phyloP scores from a whole-genome alignment of 305 asterid species.

The Fraxinus angustifolia region DNA sequence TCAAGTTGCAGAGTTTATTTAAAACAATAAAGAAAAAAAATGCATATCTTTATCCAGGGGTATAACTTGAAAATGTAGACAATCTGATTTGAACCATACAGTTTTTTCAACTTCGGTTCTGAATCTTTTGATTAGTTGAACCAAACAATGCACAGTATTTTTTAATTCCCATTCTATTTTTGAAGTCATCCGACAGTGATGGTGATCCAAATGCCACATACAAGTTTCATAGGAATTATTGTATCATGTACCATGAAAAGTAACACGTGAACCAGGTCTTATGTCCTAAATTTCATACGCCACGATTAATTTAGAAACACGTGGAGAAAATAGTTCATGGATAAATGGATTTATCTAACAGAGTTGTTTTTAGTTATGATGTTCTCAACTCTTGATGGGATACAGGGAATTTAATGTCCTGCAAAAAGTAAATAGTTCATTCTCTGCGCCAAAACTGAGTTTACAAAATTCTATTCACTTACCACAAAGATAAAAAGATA shows the following conservation, averaged over 20 bases:
- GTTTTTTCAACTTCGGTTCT: background rate
- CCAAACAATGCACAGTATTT: background rate
- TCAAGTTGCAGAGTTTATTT: background rate
- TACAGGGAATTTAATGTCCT: background rate
- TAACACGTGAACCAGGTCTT: background rate
- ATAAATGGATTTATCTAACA: background rate
- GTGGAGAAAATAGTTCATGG: background rate
- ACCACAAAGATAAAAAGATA: background rate
- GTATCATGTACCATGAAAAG: background rate
- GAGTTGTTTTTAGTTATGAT: background rate
- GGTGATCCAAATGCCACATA: background rate
- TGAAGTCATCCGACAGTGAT: background rate
- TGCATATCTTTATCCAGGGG: background rate
- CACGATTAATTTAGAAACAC: background rate
- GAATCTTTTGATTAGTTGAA: background rate
- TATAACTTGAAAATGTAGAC: background rate
- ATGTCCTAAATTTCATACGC: background rate
- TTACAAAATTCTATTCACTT: background rate
- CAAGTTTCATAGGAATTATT: background rate
- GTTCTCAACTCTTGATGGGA: background rate
- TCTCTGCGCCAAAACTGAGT: background rate
- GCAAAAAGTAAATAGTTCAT: background rate
- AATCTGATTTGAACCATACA: background rate
- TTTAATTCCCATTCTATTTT: background rate
- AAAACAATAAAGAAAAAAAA: too few species aligned